Evolutionary conservation across 108 stramenopile species (phyloP), one percentile per base, ranked within the genome.

Genomic region (Skeletonema menzelii): DNA sequence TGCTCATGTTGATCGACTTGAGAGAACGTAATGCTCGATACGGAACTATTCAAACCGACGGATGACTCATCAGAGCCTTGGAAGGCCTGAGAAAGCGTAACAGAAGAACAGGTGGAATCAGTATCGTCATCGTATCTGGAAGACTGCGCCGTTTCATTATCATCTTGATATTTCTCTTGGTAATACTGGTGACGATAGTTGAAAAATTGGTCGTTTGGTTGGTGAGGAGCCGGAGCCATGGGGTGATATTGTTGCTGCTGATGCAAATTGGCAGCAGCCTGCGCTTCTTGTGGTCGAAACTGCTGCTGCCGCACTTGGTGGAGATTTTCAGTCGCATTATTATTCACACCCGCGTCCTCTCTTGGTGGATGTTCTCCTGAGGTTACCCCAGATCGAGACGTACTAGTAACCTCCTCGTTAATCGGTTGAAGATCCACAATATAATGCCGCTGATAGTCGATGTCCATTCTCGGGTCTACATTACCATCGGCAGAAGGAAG

Each of bases 71-170:
- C 64, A 5, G 59, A 55, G n/a, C 7, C 31, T 27, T 69, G 75
- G 28, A 79, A 72, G 27, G 77, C 77, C 66, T 79, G 61, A n/a
- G 77, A 79, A 17, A 79, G 71, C 1, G 77, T 79, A 0, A 79
- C 77, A 19, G 77, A 79, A 12, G 77, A 79, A 32, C 77, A 79
- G 4, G 77, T 72, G n/a, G 77, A 79, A 8, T 79, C 59, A 11
- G 66, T 63, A 27, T 61, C 57, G 47, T 65, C 63, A 22, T 70
- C 49, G 28, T 60, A 62, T 17, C 44, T 30, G 20, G 57, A 17
- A 14, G 53, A 22, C 14, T 37, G 28, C 2, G 57, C 47, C 17
- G 44, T 59, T 59, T 58, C 49, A 44, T 63, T 44, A 17, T 63
- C 74, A 37, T 77, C 76, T n/a, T 63, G 76, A 46, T 70, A 77